Percentiles rank a stretch among this genome's conserved stretches.
Evolutionary conservation across 208 protist species (phyloP).

Genomic region (Phytomonas serpens): DNA sequence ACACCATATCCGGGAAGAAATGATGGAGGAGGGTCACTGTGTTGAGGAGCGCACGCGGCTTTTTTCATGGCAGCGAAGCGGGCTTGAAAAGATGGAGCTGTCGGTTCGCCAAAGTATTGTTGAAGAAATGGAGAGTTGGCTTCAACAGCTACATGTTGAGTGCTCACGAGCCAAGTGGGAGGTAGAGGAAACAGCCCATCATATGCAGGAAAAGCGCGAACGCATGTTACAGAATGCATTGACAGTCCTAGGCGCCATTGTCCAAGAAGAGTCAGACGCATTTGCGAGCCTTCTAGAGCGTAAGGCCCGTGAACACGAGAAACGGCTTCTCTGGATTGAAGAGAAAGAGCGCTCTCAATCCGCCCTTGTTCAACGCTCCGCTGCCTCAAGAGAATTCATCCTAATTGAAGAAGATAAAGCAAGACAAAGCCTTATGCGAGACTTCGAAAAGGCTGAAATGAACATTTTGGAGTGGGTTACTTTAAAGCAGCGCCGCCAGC

Average conservation of each 20-base stretch:
- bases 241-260: background rate
- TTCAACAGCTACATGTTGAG: conserved; percentile 1
- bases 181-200: background rate
- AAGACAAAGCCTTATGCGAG: background rate
- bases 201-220: background rate
- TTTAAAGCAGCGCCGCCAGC: background rate
- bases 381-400: background rate
- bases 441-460: background rate
- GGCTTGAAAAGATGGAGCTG: background rate
- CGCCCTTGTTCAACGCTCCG: background rate
- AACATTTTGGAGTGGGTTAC: background rate
- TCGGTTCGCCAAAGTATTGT: conserved; percentile 1
- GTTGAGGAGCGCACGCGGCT: background rate
- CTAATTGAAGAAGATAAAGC: background rate
- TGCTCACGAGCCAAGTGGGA: background rate
- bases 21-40: background rate
- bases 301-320: background rate
- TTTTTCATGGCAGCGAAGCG: background rate
- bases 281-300: background rate
- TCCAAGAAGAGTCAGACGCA: background rate
- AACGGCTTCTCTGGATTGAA: background rate
- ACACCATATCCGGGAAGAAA: background rate
- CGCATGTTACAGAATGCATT: background rate
- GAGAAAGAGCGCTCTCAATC: background rate
- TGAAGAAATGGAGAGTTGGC: background rate